phyloP scores from a whole-genome alignment of 2,329 filamentous ascomycete species.

The Dactylonectria macrodidyma region DNA sequence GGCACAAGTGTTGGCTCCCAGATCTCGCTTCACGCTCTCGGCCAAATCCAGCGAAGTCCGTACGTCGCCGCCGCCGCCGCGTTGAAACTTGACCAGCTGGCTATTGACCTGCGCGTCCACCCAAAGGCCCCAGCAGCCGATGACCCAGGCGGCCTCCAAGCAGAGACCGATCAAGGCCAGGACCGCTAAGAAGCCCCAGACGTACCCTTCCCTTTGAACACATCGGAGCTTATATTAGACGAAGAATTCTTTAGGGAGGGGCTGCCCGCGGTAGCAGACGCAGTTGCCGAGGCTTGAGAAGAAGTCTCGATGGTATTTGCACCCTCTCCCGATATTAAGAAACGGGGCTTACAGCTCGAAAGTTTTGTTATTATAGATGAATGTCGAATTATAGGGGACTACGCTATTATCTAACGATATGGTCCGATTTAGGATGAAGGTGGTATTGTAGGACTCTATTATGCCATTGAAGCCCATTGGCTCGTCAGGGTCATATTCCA shows the following conservation, averaged over 20 bases:
- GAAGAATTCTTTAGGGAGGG: neutral
- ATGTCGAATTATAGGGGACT: constrained; percentile 12
- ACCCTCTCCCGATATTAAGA: constrained; percentile 2
- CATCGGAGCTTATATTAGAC: neutral
- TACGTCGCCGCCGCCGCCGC: neutral
- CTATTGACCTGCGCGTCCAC: constrained; percentile 11
- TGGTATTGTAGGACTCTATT: neutral
- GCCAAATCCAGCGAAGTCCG: constrained; percentile 7
- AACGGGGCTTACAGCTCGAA: constrained; percentile 11
- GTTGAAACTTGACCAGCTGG: neutral
- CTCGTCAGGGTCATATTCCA: neutral
- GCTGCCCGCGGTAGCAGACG: constrained; percentile 7
- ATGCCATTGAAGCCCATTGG: neutral
- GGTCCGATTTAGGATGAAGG: neutral
- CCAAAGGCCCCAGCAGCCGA: constrained; percentile 8
- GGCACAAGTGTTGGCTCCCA: constrained; percentile 4
- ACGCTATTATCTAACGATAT: neutral
- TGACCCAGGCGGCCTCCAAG: constrained; percentile 2
- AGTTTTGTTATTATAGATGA: neutral
- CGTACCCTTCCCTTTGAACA: neutral
- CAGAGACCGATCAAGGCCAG: constrained; percentile 1
- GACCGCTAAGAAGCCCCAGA: constrained; percentile 6
- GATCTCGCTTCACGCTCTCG: constrained; percentile 4
- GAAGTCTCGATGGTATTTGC: neutral
- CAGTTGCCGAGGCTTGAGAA: constrained; percentile 13